Base-by-base conservation (phyloP, 2,329 filamentous ascomycete species). In the Fusarium torreyae region DNA sequence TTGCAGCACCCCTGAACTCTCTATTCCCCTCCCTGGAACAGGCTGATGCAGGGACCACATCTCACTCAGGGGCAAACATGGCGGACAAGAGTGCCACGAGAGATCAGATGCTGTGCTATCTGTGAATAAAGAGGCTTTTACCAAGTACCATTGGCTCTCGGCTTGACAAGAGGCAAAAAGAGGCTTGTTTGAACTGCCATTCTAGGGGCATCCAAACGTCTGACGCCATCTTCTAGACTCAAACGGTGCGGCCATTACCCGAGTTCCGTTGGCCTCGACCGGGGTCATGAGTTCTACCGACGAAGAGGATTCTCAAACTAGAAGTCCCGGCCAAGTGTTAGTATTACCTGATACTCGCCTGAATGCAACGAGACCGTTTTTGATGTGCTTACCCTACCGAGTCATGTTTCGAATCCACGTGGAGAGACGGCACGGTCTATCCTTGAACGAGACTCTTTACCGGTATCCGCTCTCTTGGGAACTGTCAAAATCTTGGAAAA, bases 1-100 rank as follows among this genome's bases (percentile, higher is more conserved):
- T 73, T 72, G 71, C 62, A 71, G 56, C 34, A 58, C 56, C 55
- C 66, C 66, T 65, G 49, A 67, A 61, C 62, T 65, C 49, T 63
- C 31, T 33, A 36, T 43, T 31, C 26, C 20, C 26, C 44, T 46
- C 50, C 58, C 40, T 63, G 34, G 36, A 39, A 54, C 39, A 50
- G 43, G 28, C 40, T 36, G 61, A 61, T 36, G 55, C 71, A 72
- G 69, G 69, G 71, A 69, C 63, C 66, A 70, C 66, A 63, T 63
- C 48, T 62, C 45, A 36, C 44, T 61, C 53, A 57, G 64, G 56
- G 69, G 68, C 61, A 56, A 58, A 57, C 11, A 14, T 51, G 54
- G 28, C 57, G 26, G 20, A 31, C 10, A 13, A 31, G 28, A 65
- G 69, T 71, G 64, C 59, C 69, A 72, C 57, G 50, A 63, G 56